Percentiles rank a stretch among this genome's conserved stretches.
These are phyloP conservation scores for Bacidia rubella DNA, from an alignment of 495 filamentous ascomycete species.

Conservation along the genomic window DNA sequence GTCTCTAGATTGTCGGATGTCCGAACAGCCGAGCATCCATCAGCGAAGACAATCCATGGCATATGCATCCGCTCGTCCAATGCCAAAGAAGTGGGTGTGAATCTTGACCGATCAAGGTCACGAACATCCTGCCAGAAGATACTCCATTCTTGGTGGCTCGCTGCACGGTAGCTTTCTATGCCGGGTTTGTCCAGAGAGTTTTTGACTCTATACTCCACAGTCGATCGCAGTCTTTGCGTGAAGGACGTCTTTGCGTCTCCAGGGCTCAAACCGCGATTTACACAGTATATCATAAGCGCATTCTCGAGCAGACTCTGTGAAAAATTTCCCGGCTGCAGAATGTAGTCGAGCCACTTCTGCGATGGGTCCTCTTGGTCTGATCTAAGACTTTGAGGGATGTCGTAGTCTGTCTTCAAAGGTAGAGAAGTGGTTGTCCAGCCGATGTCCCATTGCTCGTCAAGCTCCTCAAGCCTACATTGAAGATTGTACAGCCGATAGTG, in stretches of 20 bases:
- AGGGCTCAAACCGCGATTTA: constrained; percentile 32
- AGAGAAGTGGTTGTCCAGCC: constrained; percentile 61
- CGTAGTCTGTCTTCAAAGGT: constrained; percentile 42
- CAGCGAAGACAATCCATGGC: constrained; percentile 71
- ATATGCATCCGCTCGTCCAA: constrained; percentile 57
- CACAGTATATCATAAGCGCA: constrained; percentile 60
- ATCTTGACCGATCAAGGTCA: constrained; percentile 74
- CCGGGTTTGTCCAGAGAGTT: constrained; percentile 51
- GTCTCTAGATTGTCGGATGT: constrained; percentile 66
- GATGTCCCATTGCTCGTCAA: constrained; percentile 48
- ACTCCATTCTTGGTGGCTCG: constrained; percentile 74
- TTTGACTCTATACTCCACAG: constrained; percentile 49
- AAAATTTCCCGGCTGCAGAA: constrained; percentile 72
- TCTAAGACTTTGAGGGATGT: constrained; percentile 31
- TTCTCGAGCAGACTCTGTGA: constrained; percentile 67
- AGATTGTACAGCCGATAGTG: constrained; percentile 43
- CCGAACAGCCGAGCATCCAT: constrained; percentile 62
- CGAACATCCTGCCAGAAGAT: constrained; percentile 72
- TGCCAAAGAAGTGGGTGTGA: constrained; percentile 61
- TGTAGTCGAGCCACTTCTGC: constrained; percentile 57
- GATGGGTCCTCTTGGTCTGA: constrained; percentile 43
- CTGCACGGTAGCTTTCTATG: constrained; percentile 52
- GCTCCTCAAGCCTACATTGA: constrained; percentile 39
- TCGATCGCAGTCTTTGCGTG: constrained; percentile 53
- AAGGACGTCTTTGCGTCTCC: constrained; percentile 38